Base-by-base conservation (phyloP, 2,329 filamentous ascomycete species). In the Nemania diffusa region DNA sequence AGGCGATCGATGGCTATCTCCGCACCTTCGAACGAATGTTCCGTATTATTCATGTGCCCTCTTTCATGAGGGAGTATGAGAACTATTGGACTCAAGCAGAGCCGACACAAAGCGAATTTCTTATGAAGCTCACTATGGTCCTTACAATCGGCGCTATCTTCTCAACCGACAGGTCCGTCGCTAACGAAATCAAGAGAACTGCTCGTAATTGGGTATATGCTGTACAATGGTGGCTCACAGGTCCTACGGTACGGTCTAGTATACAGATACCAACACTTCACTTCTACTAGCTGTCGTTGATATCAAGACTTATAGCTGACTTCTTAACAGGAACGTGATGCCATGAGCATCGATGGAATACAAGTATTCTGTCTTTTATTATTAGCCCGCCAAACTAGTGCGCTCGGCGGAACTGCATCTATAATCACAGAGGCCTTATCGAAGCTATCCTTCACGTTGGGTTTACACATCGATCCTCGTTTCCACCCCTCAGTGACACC, bases 391-490 rank as follows among this genome's bases (percentile, higher is more conserved):
- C 70, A 75, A 29, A 50, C 69, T 26, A 71, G 69, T 22, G 70
- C 72, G 4, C 58, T 77, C 4, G 73, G 74, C 2, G 72, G 70
- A 11, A 68, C 74, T 8, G 61, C 73, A 6, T 75, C 73, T 27
- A 74, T 76, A 9, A 72, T 73, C 17, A 73, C 74, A 2, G 74
- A 76, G 8, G 71, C 76, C 1, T 62, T 79, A n/a, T 60, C 75
- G n/a, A 73, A 74, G 58, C 67, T 73, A 27, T 73, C 76, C 20
- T 75, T 78, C 53, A 73, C 74, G 3, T 62, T 78, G n/a, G 77
- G 77, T 3, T 56, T 78, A 13, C 76, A 79, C 61, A 58, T 77
- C 20, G 73, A 78, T 27, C 74, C 74, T 7, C 60, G 63, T 17
- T 50, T 61, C 17, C 71, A 74, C 50, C 57, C 64, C 1, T 59